Evolutionary conservation across 305 asterid species (phyloP).

Genomic region (Rubia balearica): DNA sequence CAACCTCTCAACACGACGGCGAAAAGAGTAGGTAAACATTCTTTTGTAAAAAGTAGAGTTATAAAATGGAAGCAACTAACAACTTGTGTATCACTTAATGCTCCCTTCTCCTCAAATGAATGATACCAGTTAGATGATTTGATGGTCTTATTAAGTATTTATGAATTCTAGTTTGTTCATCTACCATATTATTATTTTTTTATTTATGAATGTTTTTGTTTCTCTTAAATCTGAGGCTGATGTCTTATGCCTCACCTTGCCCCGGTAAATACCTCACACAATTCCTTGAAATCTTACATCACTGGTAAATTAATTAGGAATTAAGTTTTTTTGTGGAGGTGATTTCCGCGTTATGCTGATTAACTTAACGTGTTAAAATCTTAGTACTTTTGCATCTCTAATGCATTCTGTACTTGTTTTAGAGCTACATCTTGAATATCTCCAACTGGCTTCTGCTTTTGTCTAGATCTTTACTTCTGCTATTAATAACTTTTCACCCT

Average conservation of each 20-base stretch:
- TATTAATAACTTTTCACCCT: neutral
- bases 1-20: neutral
- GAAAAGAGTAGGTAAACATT: neutral
- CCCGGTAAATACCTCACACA: neutral
- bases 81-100: neutral
- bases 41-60: neutral
- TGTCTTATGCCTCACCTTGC: neutral
- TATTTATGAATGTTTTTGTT: neutral
- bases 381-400: neutral
- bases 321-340: neutral
- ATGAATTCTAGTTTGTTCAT: neutral
- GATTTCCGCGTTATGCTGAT: neutral
- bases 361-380: neutral
- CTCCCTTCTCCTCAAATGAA: neutral
- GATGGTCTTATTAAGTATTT: neutral
- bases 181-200: too few species aligned
- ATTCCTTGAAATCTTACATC: neutral
- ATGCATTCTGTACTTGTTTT: neutral
- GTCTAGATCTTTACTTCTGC: slow-evolving; percentile 5
- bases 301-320: neutral
- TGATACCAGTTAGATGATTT: neutral
- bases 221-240: neutral
- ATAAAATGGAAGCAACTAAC: neutral
- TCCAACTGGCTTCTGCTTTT: neutral
- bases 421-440: neutral